A percentile compares a stretch with the other conserved stretches of the same genome.
Conservation (phyloP, 2,329 filamentous ascomycete genomes). For the Massarina eburnea region DNA sequence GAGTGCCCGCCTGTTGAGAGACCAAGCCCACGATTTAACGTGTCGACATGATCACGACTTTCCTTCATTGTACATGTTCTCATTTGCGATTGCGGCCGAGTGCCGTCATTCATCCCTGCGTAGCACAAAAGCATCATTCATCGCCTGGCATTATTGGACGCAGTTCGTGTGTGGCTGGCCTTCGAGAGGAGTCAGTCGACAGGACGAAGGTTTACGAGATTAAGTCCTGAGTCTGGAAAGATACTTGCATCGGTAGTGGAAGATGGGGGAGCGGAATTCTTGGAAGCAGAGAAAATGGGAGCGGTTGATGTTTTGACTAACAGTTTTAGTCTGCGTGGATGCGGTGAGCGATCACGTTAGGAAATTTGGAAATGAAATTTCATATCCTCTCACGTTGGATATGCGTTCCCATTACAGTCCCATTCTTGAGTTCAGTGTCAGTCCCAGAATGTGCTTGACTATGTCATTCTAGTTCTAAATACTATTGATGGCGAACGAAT, state of each 20-base stretch:
- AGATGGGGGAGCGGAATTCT: conserved; percentile 35
- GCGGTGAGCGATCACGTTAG: conserved; percentile 7
- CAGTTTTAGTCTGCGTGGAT: conserved; percentile 2
- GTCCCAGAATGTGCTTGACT: no score
- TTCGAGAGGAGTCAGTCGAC: conserved; percentile 19
- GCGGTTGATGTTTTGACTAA: conserved; percentile 25
- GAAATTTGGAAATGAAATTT: conserved; percentile 6
- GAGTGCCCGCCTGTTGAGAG: conserved; percentile 29
- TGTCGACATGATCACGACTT: conserved; percentile 41
- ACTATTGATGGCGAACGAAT: no score
- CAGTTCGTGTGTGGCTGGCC: conserved; percentile 38
- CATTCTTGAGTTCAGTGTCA: no score
- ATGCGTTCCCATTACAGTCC: background rate
- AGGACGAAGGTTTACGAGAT: conserved; percentile 37
- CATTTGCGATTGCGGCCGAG: conserved; percentile 42
- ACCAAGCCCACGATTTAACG: conserved; percentile 30
- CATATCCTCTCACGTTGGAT: conserved; percentile 8
- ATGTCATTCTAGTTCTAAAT: no score
- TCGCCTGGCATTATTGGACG: conserved; percentile 41
- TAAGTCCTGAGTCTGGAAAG: conserved; percentile 38
- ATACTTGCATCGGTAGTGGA: conserved; percentile 35
- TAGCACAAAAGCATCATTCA: conserved; percentile 39
- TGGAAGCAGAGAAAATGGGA: conserved; percentile 35
- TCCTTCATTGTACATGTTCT: conserved; percentile 42
- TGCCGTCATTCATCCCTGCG: conserved; percentile 40